Base-by-base conservation (phyloP, 176 grass and related monocot genomes). In the Oryza meyeriana region DNA sequence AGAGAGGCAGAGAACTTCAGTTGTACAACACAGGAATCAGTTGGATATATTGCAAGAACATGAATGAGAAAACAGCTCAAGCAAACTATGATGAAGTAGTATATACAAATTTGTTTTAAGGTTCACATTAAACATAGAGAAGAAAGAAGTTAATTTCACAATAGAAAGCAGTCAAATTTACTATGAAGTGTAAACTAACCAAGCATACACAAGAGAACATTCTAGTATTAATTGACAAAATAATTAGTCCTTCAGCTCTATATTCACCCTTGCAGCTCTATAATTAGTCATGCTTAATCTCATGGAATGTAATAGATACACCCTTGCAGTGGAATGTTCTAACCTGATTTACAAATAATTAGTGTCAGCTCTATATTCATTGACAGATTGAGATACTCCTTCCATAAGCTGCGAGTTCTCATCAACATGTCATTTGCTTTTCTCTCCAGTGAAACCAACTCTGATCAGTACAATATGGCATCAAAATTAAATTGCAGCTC, bases 361-460 rank as follows among this genome's bases (percentile, higher is more conserved):
- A 0, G 20, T 26, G 27, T 22, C 30, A 57, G 20, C 41, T 61
- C 22, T 68, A 22, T 26, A 67, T 28, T 58, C 11, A 2, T 45
- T 33, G 34, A 41, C 22, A 87, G 16, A 22, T 68, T 76, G 22
- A 35, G 45, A 67, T 81, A 67, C 27, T 6, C 48, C 36, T 81
- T 87, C 34, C 28, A 3, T 44, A 55, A 68, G 77, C 50, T 75
- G 10, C 20, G 27, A 36, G 47, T 2, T 74, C 55, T 74, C 80
- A 42, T 61, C 29, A 74, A 79, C 11, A 6, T 67, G 4, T 74
- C 30, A 7, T 28, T 3, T 31, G 0, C 13, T 72, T 65, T 71
- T 16, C 2, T 33, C 29, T 41, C 28, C 29, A 25, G 6, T 62
- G 7, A 76, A 69, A 63, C 5, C 17, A 70, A 28, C 40, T 41